A percentile compares a stretch with the other conserved stretches of the same genome.
These are phyloP conservation scores for Diospyros kaki DNA, from an alignment of 148 eudicot species.

Conservation along the genomic window DNA sequence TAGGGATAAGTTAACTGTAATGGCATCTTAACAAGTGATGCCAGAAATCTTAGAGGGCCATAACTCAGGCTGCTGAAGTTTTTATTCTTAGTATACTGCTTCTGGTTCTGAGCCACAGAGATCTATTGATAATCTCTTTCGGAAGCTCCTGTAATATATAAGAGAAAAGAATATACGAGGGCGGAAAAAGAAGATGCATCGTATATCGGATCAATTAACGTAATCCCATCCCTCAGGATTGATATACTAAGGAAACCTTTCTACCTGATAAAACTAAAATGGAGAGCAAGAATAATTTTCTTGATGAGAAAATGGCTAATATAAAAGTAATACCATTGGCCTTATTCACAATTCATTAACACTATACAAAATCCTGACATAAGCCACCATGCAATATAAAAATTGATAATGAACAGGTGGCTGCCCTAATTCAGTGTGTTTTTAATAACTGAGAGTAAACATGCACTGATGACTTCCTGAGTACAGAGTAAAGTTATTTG, in stretches of 20 bases:
- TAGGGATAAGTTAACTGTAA: neutral
- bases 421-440: too few relatives aligned
- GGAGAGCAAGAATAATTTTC: neutral
- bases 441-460: neutral
- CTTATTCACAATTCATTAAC: too few relatives aligned
- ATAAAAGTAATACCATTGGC: neutral
- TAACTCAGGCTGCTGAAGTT: neutral
- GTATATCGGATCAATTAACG: neutral
- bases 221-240: neutral
- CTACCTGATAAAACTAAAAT: too few relatives aligned
- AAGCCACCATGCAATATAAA: too few relatives aligned
- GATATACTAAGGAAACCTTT: neutral
- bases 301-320: neutral
- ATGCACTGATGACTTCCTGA: neutral
- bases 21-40: too few relatives aligned
- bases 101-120: conserved; percentile 7
- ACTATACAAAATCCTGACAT: too few relatives aligned
- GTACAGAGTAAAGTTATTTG: neutral
- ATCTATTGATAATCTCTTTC: conserved; percentile 8
- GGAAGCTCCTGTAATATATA: neutral
- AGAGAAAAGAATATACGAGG: conserved; percentile 7
- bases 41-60: too few relatives aligned
- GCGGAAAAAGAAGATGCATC: conserved; percentile 10
- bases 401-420: too few relatives aligned
- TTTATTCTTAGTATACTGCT: neutral